phyloP scores from a whole-genome alignment of 2,329 filamentous ascomycete species.

The Podosphaera aphanis region DNA sequence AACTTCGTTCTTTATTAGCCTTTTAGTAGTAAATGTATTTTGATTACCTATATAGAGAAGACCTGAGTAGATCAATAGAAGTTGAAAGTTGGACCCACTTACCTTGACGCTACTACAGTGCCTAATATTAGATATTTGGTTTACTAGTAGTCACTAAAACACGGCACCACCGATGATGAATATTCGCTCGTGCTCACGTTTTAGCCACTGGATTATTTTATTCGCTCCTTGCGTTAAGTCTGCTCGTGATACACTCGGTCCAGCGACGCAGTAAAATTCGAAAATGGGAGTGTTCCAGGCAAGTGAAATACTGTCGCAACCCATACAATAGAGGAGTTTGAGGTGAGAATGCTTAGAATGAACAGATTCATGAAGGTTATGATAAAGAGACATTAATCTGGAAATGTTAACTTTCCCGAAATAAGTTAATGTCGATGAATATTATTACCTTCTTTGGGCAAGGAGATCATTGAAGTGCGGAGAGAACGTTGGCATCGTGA shows the following conservation, averaged over 20 bases:
- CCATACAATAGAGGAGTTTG: conserved; percentile 64
- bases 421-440: background rate
- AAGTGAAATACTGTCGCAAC: conserved; percentile 52
- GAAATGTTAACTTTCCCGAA: background rate
- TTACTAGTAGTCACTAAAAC: conserved; percentile 24
- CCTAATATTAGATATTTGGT: background rate
- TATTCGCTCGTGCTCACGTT: conserved; percentile 72
- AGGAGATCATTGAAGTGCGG: conserved; percentile 40
- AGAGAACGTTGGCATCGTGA: conserved; percentile 65
- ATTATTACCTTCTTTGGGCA: conserved; percentile 33
- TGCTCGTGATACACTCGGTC: conserved; percentile 38
- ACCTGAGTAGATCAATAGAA: background rate
- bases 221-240: conserved; percentile 69
- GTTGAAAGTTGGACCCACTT: background rate
- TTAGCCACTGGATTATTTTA: conserved; percentile 75
- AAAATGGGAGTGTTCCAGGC: conserved; percentile 83
- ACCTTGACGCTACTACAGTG: background rate
- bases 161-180: conserved; percentile 98
- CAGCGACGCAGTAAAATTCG: conserved; percentile 87
- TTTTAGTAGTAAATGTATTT: background rate
- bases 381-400: conserved; percentile 61
- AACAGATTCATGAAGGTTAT: conserved; percentile 61
- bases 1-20: background rate
- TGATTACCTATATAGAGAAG: background rate
- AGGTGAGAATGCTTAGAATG: conserved; percentile 66